Base-by-base conservation (phyloP, 2,329 filamentous ascomycete genomes). In the Ceratocystis eucalypticola region DNA sequence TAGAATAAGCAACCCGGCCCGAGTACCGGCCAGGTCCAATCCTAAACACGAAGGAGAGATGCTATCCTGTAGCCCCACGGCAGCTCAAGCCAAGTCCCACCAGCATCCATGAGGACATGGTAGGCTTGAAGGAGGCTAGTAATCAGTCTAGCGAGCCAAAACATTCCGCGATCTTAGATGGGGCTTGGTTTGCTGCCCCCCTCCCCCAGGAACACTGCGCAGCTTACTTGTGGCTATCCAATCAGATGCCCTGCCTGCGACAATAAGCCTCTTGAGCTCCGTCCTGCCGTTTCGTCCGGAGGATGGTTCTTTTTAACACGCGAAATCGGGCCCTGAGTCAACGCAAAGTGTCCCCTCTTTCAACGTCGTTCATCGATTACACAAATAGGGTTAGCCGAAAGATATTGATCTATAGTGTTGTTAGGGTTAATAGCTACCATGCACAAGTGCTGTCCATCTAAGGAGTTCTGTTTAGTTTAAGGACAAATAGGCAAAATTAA, bases 341-440 rank as follows among this genome's bases (percentile, higher is more conserved):
- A 63, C 45, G 55, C 15, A 59, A 55, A 62, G 17, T 12, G 57
- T 50, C 44, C 37, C 65, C 65, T 62, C 65, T 66, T 66, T 66
- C 28, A 55, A 66, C 65, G 59, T 62, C 65, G 25, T 33, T 28
- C 7, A 7, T 63, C 2, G 20, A 63, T 45, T 53, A 64, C 30
- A 44, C 45, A 6, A 20, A 20, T 57, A 55, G 62, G 62, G 62
- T 64, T 64, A 64, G n/a, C 10, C 8, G 3, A 6, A 3, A 10
- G 3, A 53, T 2, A 4, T 12, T 53, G 20, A 12, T 53, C 5
- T 8, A 10, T 3, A 15, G 3, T 20, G 20, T 1, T 15, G 20
- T 53, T 53, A 53, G 48, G 48, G 48, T 53, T 53, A 53, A 53
- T 28, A 15, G 1, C 10, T 25, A 25, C 48, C 7, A 22, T 37